phyloP scores from a whole-genome alignment of 2,329 filamentous ascomycete genomes.

The Plenodomus lindquistii region DNA sequence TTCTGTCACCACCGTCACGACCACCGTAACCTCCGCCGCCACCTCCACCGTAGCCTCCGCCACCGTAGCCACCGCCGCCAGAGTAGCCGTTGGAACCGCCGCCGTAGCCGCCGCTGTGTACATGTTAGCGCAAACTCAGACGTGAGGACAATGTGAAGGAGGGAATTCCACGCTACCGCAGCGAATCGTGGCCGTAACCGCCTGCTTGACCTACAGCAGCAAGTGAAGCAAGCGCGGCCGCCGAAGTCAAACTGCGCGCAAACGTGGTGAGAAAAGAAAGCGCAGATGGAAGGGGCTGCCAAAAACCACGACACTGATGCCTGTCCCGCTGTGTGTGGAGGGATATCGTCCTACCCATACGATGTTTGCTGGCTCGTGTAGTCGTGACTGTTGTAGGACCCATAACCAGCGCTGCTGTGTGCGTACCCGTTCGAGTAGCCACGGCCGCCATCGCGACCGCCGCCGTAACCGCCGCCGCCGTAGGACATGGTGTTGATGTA shows the following conservation, averaged over 20 bases:
- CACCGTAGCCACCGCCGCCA: slow-evolving; percentile 28
- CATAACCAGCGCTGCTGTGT: slow-evolving; percentile 47
- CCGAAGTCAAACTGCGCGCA: slow-evolving; percentile 35
- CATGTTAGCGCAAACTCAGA: slow-evolving; percentile 27
- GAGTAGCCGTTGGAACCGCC: slow-evolving; percentile 63
- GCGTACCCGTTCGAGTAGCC: slow-evolving; percentile 61
- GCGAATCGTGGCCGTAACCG: slow-evolving; percentile 26
- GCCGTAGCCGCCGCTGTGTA: slow-evolving; percentile 24
- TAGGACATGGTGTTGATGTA: slow-evolving; percentile 66
- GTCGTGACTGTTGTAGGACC: slow-evolving; percentile 52
- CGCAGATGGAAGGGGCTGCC: slow-evolving; percentile 34
- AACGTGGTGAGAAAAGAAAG: slow-evolving; percentile 31
- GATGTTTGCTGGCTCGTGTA: slow-evolving; percentile 51
- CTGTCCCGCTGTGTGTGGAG: slow-evolving; percentile 43
- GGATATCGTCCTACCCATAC: slow-evolving; percentile 49
- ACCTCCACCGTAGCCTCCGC: slow-evolving; percentile 62
- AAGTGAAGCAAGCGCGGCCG: slow-evolving; percentile 27
- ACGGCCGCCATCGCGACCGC: slow-evolving; percentile 52
- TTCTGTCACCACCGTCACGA: slow-evolving; percentile 76
- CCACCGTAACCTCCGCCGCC: slow-evolving; percentile 52
- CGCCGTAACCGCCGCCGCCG: slow-evolving; percentile 54
- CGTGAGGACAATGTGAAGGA: slow-evolving; percentile 12
- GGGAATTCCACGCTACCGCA: slow-evolving; percentile 37
- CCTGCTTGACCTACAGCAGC: slow-evolving; percentile 23
- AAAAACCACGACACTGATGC: slow-evolving; percentile 43